Percentiles rank a stretch among this genome's conserved stretches.
These are phyloP conservation scores for Uronychia binucleata DNA, from an alignment of 73 alveolate species.

Conservation along the genomic window DNA sequence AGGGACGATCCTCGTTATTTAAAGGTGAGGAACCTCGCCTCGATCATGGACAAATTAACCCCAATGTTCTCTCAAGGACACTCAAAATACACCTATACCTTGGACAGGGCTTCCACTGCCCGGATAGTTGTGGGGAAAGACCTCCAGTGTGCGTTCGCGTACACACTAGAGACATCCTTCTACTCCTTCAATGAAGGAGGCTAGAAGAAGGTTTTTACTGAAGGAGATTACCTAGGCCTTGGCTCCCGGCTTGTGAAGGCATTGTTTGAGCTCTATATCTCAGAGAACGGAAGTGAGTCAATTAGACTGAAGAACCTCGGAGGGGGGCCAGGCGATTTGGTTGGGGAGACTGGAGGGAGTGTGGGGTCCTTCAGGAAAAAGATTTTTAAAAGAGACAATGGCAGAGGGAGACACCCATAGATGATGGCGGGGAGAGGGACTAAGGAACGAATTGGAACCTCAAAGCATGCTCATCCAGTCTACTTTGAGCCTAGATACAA, in stretches of 20 bases:
- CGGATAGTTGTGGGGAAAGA: background rate
- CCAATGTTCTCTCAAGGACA: background rate
- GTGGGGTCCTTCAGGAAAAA: no score
- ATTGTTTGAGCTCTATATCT: no score
- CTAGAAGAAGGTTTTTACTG: background rate
- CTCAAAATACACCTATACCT: background rate
- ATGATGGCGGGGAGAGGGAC: no score
- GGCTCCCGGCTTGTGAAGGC: background rate
- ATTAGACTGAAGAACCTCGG: no score
- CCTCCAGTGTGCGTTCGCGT: background rate
- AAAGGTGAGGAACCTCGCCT: background rate
- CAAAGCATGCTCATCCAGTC: no score
- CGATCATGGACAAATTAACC: background rate
- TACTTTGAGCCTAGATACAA: no score
- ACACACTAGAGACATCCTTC: background rate
- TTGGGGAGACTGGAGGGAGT: no score
- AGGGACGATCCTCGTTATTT: background rate
- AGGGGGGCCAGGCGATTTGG: no score
- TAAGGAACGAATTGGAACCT: no score
- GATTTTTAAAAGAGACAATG: no score
- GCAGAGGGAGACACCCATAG: no score
- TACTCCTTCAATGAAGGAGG: background rate
- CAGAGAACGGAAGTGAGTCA: no score
- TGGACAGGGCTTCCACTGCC: background rate
- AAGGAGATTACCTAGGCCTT: background rate